Evolutionary conservation across 1,139 yeast species (phyloP).

Genomic region (Blastobotrys persicus): DNA sequence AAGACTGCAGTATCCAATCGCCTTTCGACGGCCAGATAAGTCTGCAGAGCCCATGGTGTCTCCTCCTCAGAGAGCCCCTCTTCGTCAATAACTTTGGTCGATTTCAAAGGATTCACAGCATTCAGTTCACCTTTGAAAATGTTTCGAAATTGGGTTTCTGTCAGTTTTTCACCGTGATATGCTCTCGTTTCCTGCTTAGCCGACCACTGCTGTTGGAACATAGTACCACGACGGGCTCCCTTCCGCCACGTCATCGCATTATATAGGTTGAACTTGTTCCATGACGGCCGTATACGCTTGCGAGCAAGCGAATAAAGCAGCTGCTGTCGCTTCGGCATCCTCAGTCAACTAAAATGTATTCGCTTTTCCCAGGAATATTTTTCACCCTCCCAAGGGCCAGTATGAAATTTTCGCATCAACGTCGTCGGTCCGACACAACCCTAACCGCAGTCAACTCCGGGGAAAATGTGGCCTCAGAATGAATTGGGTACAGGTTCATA

Average conservation of each 20-base stretch:
- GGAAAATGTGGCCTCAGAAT: too few relatives aligned
- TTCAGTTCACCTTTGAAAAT: constrained; percentile 70
- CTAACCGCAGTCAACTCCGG: too few relatives aligned
- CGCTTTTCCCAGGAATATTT: neutral
- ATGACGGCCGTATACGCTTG: constrained; percentile 76
- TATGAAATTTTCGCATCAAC: neutral
- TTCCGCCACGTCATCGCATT: constrained; percentile 53
- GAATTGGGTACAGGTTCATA: too few relatives aligned
- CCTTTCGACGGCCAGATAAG: constrained; percentile 83
- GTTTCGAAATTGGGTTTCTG: constrained; percentile 78
- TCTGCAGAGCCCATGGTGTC: constrained; percentile 78
- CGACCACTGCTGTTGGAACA: constrained; percentile 88
- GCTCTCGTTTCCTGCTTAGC: constrained; percentile 92
- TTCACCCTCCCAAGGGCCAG: neutral
- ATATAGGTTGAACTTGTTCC: constrained; percentile 89
- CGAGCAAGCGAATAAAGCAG: constrained; percentile 29
- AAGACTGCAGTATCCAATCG: constrained; percentile 87
- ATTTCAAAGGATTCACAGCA: constrained; percentile 68
- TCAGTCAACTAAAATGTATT: constrained; percentile 2
- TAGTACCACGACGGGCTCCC: constrained; percentile 58
- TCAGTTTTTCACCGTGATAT: constrained; percentile 91
- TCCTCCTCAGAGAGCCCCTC: constrained; percentile 36
- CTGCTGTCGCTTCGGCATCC: constrained; percentile 28
- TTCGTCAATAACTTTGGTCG: constrained; percentile 22
- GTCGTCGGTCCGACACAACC: neutral